phyloP scores from a whole-genome alignment of 352 stramenopile genomes.

The Phytophthora agathidicida region DNA sequence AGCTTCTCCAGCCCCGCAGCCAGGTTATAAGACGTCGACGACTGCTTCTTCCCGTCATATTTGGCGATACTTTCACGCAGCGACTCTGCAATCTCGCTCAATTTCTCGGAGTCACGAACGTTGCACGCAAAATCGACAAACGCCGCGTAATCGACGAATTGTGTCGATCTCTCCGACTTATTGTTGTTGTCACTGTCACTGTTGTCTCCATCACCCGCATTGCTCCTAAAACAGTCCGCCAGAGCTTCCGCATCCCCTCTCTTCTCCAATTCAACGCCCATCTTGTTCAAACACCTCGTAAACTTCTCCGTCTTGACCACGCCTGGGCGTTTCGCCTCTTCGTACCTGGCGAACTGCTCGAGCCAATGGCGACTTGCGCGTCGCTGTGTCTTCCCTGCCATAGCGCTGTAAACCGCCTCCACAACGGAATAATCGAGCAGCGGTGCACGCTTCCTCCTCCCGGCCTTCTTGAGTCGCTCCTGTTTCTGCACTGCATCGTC shows the following conservation, averaged over 20 bases:
- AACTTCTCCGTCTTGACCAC: slow-evolving; percentile 50
- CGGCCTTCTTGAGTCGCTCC: slow-evolving; percentile 38
- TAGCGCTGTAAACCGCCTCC: slow-evolving; percentile 54
- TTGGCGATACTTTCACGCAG: slow-evolving; percentile 51
- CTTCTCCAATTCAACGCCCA: slow-evolving; percentile 54
- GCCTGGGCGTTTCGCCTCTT: slow-evolving; percentile 37
- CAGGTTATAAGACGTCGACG: slow-evolving; percentile 53
- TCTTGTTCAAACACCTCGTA: slow-evolving; percentile 62
- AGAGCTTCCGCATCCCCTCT: slow-evolving; percentile 41
- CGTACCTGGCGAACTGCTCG: slow-evolving; percentile 59
- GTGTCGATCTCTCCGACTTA: slow-evolving; percentile 8
- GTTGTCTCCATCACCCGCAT: neutral
- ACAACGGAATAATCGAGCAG: slow-evolving; percentile 54
- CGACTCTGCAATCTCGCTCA: slow-evolving; percentile 55
- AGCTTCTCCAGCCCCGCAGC: slow-evolving; percentile 48
- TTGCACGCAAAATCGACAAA: slow-evolving; percentile 80
- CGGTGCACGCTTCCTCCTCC: slow-evolving; percentile 57
- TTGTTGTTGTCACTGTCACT: slow-evolving; percentile 17
- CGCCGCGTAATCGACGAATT: slow-evolving; percentile 52
- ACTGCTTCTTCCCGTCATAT: slow-evolving; percentile 62
- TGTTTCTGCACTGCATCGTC: slow-evolving; percentile 21
- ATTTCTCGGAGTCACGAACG: slow-evolving; percentile 63
- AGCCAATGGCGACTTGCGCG: slow-evolving; percentile 45
- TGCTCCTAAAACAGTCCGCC: slow-evolving; percentile 44
- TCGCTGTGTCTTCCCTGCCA: slow-evolving; percentile 52